Percentiles rank a stretch among this genome's conserved stretches.
Evolutionary conservation across 2,329 filamentous ascomycete species (phyloP).

Genomic region (Alternaria arbusti): DNA sequence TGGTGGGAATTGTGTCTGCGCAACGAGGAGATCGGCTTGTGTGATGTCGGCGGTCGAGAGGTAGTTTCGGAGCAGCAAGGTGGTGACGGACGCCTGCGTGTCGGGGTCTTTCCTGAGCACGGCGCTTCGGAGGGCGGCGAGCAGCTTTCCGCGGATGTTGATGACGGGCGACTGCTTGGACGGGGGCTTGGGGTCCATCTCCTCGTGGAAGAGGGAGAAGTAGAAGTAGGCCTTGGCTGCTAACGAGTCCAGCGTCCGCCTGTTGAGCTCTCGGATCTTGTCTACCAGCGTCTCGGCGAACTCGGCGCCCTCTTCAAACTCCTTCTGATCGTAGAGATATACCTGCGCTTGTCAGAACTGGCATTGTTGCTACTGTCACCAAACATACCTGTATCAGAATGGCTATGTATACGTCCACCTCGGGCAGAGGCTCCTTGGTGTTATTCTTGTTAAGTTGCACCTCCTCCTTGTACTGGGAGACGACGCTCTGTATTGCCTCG

Average conservation of each 20-base stretch:
- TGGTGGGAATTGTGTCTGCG: constrained; percentile 92
- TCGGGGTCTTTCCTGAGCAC: constrained; percentile 96
- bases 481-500: constrained; percentile 65
- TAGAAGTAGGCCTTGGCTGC: constrained; percentile 98
- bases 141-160: constrained; percentile 81
- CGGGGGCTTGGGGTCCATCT: constrained; percentile 83
- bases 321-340: constrained; percentile 83
- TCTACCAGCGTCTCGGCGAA: constrained; percentile 86
- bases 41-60: constrained; percentile 94
- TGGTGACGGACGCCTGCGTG: constrained; percentile 95
- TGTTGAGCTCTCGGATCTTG: constrained; percentile 86
- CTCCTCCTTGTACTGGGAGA: constrained; percentile 69
- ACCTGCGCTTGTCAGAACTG: constrained; percentile 66
- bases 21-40: constrained; percentile 93
- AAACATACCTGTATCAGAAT: constrained; percentile 64
- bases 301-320: constrained; percentile 77
- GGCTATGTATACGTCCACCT: constrained; percentile 87
- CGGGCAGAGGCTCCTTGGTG: constrained; percentile 78
- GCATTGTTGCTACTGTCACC: not conserved
- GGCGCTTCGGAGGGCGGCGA: constrained; percentile 90
- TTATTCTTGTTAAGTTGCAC: constrained; percentile 63
- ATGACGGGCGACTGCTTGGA: constrained; percentile 89
- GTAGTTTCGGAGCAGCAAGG: constrained; percentile 93
- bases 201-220: constrained; percentile 93
- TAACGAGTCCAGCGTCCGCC: constrained; percentile 90